These are phyloP conservation scores for Mrakia hoshinonis DNA, from an alignment of 768 basidiomycete genomes.

Conservation along the genomic window DNA sequence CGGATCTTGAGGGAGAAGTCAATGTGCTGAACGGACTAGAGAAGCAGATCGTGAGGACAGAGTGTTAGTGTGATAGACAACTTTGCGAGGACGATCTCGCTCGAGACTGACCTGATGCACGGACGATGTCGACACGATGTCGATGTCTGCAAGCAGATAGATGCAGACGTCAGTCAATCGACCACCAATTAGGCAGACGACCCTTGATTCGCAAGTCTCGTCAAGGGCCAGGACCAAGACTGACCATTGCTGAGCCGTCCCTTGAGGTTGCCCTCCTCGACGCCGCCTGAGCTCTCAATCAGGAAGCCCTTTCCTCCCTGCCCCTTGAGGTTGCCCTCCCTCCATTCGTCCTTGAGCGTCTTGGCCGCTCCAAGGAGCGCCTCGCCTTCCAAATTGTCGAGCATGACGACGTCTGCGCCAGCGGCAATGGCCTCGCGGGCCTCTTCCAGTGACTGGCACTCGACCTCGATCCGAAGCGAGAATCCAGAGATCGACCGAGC, in stretches of 20 bases:
- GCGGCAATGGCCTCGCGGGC: constrained; percentile 96
- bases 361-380: constrained; percentile 60
- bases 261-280: constrained; percentile 76
- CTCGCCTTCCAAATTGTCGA: constrained; percentile 81
- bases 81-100: neutral
- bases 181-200: neutral
- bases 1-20: constrained; percentile 97
- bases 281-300: constrained; percentile 89
- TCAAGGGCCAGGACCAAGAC: too few relatives aligned
- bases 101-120: constrained; percentile 37
- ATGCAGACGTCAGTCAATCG: neutral
- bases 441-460: constrained; percentile 77
- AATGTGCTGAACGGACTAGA: constrained; percentile 80
- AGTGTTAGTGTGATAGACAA: neutral
- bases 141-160: constrained; percentile 56
- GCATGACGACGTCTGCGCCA: constrained; percentile 90
- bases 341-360: constrained; percentile 68
- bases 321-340: constrained; percentile 27
- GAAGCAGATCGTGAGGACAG: constrained; percentile 42
- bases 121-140: constrained; percentile 62
- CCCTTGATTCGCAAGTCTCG: too few relatives aligned
- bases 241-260: constrained; percentile 73
- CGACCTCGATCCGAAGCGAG: constrained; percentile 82
- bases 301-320: constrained; percentile 54
- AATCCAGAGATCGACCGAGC: constrained; percentile 89